A percentile compares a stretch with the other conserved stretches of the same genome.
phyloP scores from a whole-genome alignment of 441 rosid genomes.

The Corymbia calophylla region DNA sequence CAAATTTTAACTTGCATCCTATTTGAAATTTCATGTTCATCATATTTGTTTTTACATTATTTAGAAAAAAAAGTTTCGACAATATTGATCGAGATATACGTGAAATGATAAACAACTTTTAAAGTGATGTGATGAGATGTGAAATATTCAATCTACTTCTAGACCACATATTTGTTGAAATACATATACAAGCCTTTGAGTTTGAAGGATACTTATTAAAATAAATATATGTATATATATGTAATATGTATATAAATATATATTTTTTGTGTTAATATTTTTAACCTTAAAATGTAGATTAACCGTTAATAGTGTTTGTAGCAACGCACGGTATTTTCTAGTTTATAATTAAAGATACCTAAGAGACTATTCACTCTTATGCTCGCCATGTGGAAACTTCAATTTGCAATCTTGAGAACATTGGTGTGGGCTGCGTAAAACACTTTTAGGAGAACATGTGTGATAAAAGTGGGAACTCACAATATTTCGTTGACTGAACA shows the following conservation, averaged over 20 bases:
- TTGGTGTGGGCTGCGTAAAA: rapidly evolving
- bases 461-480: neutral
- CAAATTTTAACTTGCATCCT: neutral
- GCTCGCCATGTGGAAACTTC: rapidly evolving
- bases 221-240: rapidly evolving
- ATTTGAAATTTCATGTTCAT: neutral
- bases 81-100: neutral
- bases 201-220: neutral
- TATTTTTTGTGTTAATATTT: neutral
- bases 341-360: rapidly evolving
- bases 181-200: neutral
- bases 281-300: rapidly evolving
- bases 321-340: neutral
- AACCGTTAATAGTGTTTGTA: neutral
- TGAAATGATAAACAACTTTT: neutral
- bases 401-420: neutral
- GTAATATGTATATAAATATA: rapidly evolving
- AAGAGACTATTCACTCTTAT: neutral
- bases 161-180: neutral
- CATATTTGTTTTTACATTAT: neutral
- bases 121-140: neutral
- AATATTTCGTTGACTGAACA: neutral
- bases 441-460: neutral
- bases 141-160: neutral
- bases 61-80: rapidly evolving